Conservation (phyloP, 225 moss, liverwort and hornwort genomes). For the Polytrichum formosum region DNA sequence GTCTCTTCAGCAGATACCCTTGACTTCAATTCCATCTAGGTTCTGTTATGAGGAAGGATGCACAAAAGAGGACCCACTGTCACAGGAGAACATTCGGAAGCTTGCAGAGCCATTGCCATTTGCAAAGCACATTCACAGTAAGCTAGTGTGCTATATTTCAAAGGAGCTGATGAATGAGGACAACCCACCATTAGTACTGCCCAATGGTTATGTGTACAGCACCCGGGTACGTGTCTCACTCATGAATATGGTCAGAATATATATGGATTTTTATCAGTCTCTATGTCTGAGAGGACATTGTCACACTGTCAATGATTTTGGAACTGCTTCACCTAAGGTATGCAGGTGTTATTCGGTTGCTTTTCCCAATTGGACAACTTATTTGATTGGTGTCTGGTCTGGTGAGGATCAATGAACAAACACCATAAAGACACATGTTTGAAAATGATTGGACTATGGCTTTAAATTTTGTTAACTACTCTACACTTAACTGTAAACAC, state of each 20-base stretch:
- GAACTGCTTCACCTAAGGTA: not conserved
- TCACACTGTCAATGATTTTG: not conserved
- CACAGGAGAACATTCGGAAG: constrained; percentile 79
- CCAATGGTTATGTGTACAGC: constrained; percentile 97
- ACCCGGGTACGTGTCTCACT: constrained; percentile 60
- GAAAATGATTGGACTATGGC: too few species aligned
- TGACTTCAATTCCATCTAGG: constrained; percentile 20
- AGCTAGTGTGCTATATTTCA: constrained; percentile 92
- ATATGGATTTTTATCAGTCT: not conserved
- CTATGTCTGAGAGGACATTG: not conserved
- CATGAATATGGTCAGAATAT: not conserved
- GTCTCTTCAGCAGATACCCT: too few species aligned
- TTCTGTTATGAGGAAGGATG: constrained; percentile 97
- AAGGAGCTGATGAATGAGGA: constrained; percentile 99
- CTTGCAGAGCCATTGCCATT: constrained; percentile 95
- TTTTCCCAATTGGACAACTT: too few species aligned
- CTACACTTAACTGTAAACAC: too few species aligned
- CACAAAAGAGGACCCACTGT: constrained; percentile 97
- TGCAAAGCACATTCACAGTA: constrained; percentile 92
- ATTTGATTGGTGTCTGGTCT: too few species aligned
- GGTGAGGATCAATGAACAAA: too few species aligned
- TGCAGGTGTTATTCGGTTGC: too few species aligned
- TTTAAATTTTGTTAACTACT: too few species aligned
- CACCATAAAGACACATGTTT: too few species aligned
- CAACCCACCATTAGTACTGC: constrained; percentile 95